Evolutionary conservation across 2,329 filamentous ascomycete genomes (phyloP).

Genomic region (Emmonsiellopsis sp.): DNA sequence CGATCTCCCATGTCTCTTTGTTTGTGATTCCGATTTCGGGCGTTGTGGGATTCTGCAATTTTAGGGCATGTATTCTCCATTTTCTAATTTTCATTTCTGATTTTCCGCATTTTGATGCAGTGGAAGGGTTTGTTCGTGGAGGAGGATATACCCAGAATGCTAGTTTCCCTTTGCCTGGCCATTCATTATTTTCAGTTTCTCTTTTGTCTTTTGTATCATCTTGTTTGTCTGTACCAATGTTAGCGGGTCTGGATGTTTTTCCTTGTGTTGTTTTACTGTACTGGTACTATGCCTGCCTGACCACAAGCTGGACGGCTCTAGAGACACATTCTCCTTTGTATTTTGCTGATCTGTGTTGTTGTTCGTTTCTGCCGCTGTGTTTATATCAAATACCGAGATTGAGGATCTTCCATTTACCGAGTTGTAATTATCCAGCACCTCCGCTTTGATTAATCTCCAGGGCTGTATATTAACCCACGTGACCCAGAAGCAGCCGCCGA

Average conservation of each 20-base stretch:
- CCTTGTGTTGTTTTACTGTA: neutral
- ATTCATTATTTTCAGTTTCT: neutral
- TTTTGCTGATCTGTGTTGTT: neutral
- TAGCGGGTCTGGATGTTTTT: neutral
- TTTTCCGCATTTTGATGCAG: slow-evolving; percentile 2
- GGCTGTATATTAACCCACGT: no score
- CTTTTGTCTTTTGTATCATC: neutral
- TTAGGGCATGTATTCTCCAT: slow-evolving; percentile 6
- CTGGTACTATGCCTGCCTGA: neutral
- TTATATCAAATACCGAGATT: neutral
- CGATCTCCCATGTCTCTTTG: neutral
- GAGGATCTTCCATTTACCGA: neutral
- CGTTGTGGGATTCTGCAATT: slow-evolving; percentile 5
- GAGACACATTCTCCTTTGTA: neutral
- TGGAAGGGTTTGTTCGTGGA: neutral
- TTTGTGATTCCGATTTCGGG: slow-evolving; percentile 6
- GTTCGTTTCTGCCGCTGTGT: neutral
- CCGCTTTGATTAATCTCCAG: no score
- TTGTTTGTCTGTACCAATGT: neutral
- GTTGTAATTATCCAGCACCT: no score
- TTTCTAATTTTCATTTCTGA: slow-evolving; percentile 9
- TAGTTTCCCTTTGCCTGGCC: neutral
- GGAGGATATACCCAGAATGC: slow-evolving; percentile 6
- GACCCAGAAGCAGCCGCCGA: no score
- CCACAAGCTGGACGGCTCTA: neutral